Conservation (phyloP, 192 early-diverging fungal genomes). For the Phycomyces nitens region DNA sequence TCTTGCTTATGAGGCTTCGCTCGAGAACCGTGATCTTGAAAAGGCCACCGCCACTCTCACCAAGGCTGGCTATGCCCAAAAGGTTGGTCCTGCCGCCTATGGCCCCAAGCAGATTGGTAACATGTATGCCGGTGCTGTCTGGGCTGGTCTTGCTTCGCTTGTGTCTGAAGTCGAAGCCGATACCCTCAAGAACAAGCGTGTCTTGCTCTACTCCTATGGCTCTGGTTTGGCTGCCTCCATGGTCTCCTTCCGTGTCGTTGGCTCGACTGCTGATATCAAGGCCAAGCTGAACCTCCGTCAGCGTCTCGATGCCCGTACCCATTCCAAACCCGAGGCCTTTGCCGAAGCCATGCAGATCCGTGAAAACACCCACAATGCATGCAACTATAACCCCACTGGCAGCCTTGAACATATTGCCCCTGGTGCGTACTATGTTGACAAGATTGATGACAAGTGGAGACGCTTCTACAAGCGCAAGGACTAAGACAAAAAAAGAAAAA, state of each 20-base stretch:
- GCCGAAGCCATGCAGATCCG: conserved; percentile 79
- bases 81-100: conserved; percentile 75
- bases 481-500: not conserved
- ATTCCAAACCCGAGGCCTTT: conserved; percentile 74
- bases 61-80: conserved; percentile 70
- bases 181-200: conserved; percentile 76
- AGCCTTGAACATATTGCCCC: conserved; percentile 54
- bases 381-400: conserved; percentile 77
- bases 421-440: conserved; percentile 87
- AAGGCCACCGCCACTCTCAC: conserved; percentile 82
- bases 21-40: conserved; percentile 85
- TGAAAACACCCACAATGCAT: conserved; percentile 80
- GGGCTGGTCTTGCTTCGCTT: conserved; percentile 70
- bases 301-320: conserved; percentile 71
- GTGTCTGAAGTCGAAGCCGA: conserved; percentile 69
- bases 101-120: conserved; percentile 92
- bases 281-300: conserved; percentile 59
- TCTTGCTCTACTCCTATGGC: conserved; percentile 93
- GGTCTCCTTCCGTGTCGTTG: conserved; percentile 84
- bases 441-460: conserved; percentile 90
- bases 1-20: conserved; percentile 66
- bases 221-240: conserved; percentile 93
- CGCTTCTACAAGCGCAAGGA: conserved; percentile 74
- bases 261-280: conserved; percentile 59
- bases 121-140: conserved; percentile 52